Evolutionary conservation across 805 yeast species (phyloP).

Genomic region (Pachysolen tannophilus): DNA sequence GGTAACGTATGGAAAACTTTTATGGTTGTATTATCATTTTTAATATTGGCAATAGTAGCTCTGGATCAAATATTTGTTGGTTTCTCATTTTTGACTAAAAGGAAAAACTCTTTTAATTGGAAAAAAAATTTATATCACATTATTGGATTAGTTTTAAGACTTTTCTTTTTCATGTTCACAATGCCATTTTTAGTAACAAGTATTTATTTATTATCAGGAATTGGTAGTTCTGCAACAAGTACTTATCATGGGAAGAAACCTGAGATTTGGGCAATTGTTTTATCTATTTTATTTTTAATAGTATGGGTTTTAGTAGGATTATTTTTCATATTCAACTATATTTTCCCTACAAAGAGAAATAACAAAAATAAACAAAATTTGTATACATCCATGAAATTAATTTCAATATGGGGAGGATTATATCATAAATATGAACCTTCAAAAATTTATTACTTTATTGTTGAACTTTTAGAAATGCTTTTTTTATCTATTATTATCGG

Average conservation of each 20-base stretch:
- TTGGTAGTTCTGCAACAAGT: not conserved
- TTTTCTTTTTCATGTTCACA: conserved; percentile 27
- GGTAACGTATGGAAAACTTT: conserved; percentile 34
- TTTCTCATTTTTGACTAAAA: conserved; percentile 10
- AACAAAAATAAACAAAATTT: conserved; percentile 18
- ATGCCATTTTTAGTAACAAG: conserved; percentile 37
- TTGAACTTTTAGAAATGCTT: conserved; percentile 26
- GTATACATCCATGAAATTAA: conserved; percentile 39
- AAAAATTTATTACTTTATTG: conserved; percentile 27
- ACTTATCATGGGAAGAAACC: conserved; percentile 6
- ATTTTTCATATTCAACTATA: conserved; percentile 24
- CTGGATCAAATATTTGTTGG: too few species aligned
- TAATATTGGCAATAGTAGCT: conserved; percentile 17
- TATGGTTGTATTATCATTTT: conserved; percentile 25
- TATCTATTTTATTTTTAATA: conserved; percentile 26
- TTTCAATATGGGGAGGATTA: conserved; percentile 37
- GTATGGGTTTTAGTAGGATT: conserved; percentile 25
- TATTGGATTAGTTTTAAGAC: conserved; percentile 26
- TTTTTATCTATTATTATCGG: conserved; percentile 36
- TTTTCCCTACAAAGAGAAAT: conserved; percentile 13
- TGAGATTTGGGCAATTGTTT: conserved; percentile 17
- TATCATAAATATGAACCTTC: conserved; percentile 37
- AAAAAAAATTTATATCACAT: conserved; percentile 13
- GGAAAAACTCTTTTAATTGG: conserved; percentile 7
- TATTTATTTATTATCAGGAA: conserved; percentile 13